A percentile compares a stretch with the other conserved stretches of the same genome.
Evolutionary conservation across 345 rosid genomes (phyloP).

Genomic region (Theobroma cacao): DNA sequence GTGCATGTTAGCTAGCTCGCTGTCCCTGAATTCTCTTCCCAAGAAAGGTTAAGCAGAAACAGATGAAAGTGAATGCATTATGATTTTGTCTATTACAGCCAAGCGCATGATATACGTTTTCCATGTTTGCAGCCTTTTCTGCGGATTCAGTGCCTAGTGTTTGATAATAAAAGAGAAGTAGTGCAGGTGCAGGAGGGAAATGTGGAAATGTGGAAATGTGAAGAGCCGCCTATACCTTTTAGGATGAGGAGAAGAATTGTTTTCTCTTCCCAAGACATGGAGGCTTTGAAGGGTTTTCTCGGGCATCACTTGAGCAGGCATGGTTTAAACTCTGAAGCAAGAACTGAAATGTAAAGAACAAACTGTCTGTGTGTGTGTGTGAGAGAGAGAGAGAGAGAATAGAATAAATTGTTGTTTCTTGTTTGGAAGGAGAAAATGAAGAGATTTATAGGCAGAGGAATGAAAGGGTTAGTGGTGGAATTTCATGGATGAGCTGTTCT

Average conservation of each 20-base stretch:
- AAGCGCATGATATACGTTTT: not conserved
- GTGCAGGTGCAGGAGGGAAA: not conserved
- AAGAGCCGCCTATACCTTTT: constrained; percentile 45
- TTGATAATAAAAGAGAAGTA: not conserved
- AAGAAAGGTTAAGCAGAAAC: too few relatives aligned
- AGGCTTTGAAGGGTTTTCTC: constrained; percentile 48
- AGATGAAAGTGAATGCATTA: too few relatives aligned
- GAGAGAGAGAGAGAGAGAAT: constrained; percentile 7
- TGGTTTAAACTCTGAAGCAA: constrained; percentile 11
- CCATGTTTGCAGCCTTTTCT: not conserved
- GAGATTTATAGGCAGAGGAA: not conserved
- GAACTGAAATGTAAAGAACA: not conserved
- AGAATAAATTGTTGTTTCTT: not conserved
- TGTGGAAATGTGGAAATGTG: not conserved
- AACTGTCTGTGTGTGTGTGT: not conserved
- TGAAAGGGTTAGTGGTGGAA: not conserved
- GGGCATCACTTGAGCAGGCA: constrained; percentile 53
- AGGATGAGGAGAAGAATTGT: constrained; percentile 31
- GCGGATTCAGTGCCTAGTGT: not conserved
- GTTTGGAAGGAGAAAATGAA: not conserved
- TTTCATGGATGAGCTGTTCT: not conserved
- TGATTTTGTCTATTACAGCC: too few relatives aligned
- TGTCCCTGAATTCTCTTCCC: too few relatives aligned
- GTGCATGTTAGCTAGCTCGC: too few relatives aligned
- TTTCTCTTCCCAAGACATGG: constrained; percentile 41